Evolutionary conservation across 2,329 filamentous ascomycete species (phyloP), one percentile per base, ranked within the genome.

Genomic region (Paraphoma chrysanthemicola): DNA sequence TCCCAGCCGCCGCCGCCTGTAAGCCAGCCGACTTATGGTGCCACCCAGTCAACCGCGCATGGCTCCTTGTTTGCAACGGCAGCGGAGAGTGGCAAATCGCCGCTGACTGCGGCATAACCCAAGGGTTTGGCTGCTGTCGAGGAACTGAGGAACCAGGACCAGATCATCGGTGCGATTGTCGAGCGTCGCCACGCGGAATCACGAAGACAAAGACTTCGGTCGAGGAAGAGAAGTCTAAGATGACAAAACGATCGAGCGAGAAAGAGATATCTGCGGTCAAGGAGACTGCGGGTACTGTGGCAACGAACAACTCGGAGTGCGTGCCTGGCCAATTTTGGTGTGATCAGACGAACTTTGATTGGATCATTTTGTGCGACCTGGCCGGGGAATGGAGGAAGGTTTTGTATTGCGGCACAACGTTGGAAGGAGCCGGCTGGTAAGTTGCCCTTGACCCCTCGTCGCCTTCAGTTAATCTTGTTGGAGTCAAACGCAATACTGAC

Each of bases 51-150:
- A 16, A 46, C 18, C n/a, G 2, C 11, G 6, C 44, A 17, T 51
- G 48, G 48, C 44, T 57, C 31, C 10, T 57, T 28, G 16, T 36
- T 11, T 57, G 54, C 14, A 41, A 41, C 29, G 28, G 14, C 11
- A 28, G 42, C 2, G 54, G 54, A 8, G 29, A n/a, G 6, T 46
- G 44, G 44, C 28, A 46, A 16, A 30, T 29, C 11, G 18, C 44
- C 2, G 28, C 44, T 6, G 10, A 46, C 12, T 46, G 44, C 28
- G 44, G 44, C 16, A 31, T 1, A 28, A 30, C 14, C 16, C 36
- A 29, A 48, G 17, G 16, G 28, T 9, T 30, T 18, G 10, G 9
- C 18, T 39, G 46, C 46, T 48, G 46, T 38, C 17, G 33, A 41
- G 46, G 46, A 12, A 23, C 46, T 6, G 16, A 33, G 7, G 16